Base-by-base conservation (phyloP, 2,329 filamentous ascomycete species). In the Mariannaea sp. region DNA sequence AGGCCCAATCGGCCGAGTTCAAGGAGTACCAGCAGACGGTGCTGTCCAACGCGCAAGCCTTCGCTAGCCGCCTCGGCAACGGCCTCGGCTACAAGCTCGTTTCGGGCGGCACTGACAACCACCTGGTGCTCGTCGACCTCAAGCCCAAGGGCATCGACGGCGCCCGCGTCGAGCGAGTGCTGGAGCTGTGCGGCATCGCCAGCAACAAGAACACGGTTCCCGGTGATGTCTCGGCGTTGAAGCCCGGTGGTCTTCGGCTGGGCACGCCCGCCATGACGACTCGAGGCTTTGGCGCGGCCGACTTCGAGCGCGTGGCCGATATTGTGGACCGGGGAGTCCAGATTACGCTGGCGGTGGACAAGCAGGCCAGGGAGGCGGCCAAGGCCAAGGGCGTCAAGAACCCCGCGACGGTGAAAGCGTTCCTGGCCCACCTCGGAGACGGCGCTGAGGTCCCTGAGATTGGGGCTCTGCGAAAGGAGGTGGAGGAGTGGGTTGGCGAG, bases 191-290 rank as follows among this genome's bases (percentile, higher is more conserved):
- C 61, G 92, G 92, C 64, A 92, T 97, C 36, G 92, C 93, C 5
- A 88, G 89, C 70, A 97, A 97, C 82, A 97, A 97, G 83, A 97
- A 97, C 80, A 96, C 92, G 1, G 92, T 96, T 0, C 93, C 93
- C 1, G 92, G 92, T 24, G 93, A 97, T 75, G 89, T 87, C 71
- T 96, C 90, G 0, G 93, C 93, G 0, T 82, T 97, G 68, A 90
- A 92, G 64, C 93, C 93, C 20, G 92, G 92, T 62, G 93, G 93
- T 61, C 81, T 97, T 59, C 87, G 93, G 60, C 89, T 97, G 71
- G 93, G 93, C 48, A 92, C 92, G 1, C 93, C 93, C 0, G 93
- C 93, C 60, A 97, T 97, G 93, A 97, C 93, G 16, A 96, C 90
- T 13, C 84, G 93, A 55, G 92, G 92, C 7, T 92, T 97, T 73